Evolutionary conservation across 2,329 filamentous ascomycete genomes (phyloP), one percentile per base, ranked within the genome.

Genomic region (Botrytis hyacinthi): DNA sequence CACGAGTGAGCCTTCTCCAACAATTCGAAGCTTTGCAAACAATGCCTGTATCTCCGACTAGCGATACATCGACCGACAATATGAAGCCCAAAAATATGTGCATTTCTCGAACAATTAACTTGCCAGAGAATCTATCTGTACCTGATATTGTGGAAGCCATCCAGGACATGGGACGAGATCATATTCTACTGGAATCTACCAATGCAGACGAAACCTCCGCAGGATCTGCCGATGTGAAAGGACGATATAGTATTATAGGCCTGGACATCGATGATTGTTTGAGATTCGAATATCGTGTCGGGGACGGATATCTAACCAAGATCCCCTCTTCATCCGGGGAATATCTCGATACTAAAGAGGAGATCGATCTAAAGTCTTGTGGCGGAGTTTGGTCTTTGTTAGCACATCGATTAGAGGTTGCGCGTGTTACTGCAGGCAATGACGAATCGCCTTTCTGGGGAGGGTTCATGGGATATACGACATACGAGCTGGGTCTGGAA

Each of bases 221-320:
- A 54, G 82, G 76, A n/a, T 78, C 82, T 2, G 84, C 86, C 73
- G 71, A 85, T 83, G 85, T 87, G 1, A 83, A 85, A 66, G 92
- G 92, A 3, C 85, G 89, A 65, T 93, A 89, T 80, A 95, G 91
- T 79, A 93, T 97, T 76, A 87, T 97, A 70, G 93, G 90, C 0
- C 83, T 94, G 0, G 86, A 90, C 16, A 86, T 91, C 1, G 85
- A 86, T 26, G 82, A 87, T 48, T 86, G 89, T 0, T 76, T 87
- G 74, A 86, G 85, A 10, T 78, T 92, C n/a, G 86, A 90, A 77
- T 88, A 92, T 76, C 85, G 84, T 40, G 84, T 85, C 3, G 86
- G 86, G 1, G 84, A 86, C n/a, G 75, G 82, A 29, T 69, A 67
- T 22, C 71, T 80, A 7, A 75, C 66, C 26, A 67, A 71, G 10